Base-by-base conservation (phyloP, 257 asterid genomes). In the Nicotiana paniculata region DNA sequence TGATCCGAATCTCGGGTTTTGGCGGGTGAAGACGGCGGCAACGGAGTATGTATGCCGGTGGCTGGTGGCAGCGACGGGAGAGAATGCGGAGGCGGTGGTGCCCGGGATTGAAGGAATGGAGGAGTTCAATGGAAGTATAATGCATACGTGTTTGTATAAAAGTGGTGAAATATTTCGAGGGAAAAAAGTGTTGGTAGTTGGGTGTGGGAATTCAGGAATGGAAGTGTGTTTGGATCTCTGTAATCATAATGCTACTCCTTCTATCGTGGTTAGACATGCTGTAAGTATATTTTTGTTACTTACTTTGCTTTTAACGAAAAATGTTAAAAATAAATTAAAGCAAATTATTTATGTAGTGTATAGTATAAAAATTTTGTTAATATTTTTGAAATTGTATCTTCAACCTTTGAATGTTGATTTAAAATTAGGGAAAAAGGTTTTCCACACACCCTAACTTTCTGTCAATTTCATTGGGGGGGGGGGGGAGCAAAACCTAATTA, bases 141-240 rank as follows among this genome's bases (percentile, higher is more conserved):
- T 95, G 85, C 99, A 95, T 9, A 91, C 99, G 2, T 86, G 97
- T 37, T 86, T 87, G 58, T 95, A 95, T 28, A 93, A 87, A 58
- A 90, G 89, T 18, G 99, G 99, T 0, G 82, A 72, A n/a, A 85
- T 16, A 13, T 95, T 90, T 35, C 54, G 83, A 26, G 91, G 90
- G 75, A 89, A 91, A 86, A 90, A 74, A 17, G 98, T 95, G 2
- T 70, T 95, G 63, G 98, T 95, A 0, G 97, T 95, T 9, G 98
- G 98, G 0, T 93, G 98, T 77, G 98, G 98, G 24, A 95, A 95
- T 80, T 95, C 98, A 2, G 98, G 98, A 9, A 95, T 95, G 98
- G 98, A 95, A 83, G 97, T 95, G 0, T 92, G 97, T 48, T 90
- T 95, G 96, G 98, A 95, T 87, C 97, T 95, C 5, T 95, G 97